Base-by-base conservation (phyloP, 805 yeast species). In the Lipomyces starkeyi region DNA sequence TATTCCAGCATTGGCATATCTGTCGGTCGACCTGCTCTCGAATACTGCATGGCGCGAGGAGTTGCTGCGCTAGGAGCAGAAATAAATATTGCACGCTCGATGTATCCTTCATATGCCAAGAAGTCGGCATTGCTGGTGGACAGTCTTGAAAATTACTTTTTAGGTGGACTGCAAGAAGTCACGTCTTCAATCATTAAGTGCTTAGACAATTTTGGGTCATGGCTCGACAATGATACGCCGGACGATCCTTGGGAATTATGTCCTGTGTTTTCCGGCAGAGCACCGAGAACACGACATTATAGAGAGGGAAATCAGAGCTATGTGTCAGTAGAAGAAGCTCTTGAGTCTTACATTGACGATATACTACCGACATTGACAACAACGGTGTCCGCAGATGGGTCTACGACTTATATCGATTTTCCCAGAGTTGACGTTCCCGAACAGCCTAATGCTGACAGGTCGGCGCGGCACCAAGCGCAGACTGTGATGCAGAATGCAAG, bases 1-100 rank as follows among this genome's bases (percentile, higher is more conserved):
- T 78, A 83, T 62, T 55, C 68, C 2, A 59, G 73, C 2, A 62
- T 80, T 58, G 87, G 88, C 2, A 76, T 80, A 66, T 60, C 63
- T 0, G 75, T 85, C 2, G 63, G 77, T 2, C 74, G 73, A 8
- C 34, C 77, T 1, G 80, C 82, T 59, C 68, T 87, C 11, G 75
- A 76, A 17, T 77, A 82, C 64, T 88, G 93, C 76, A 82, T 87
- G 80, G 65, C 80, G 11, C 77, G 89, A 55, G 92, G 92, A 0
- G 76, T 80, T 55, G 80, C 85, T 0, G 91, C 86, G 0, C 69
- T 86, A 4, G 73, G 76, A 17, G 83, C 84, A 0, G 91, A 88
- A 72, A 64, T 84, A 0, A 66, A 69, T 13, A 71, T 78, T 2
- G 78, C 82, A 0, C 69, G 63, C 3, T 72, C 76, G 0, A 81